Evolutionary conservation across 805 yeast species (phyloP).

Genomic region (Candida yuanshanica): DNA sequence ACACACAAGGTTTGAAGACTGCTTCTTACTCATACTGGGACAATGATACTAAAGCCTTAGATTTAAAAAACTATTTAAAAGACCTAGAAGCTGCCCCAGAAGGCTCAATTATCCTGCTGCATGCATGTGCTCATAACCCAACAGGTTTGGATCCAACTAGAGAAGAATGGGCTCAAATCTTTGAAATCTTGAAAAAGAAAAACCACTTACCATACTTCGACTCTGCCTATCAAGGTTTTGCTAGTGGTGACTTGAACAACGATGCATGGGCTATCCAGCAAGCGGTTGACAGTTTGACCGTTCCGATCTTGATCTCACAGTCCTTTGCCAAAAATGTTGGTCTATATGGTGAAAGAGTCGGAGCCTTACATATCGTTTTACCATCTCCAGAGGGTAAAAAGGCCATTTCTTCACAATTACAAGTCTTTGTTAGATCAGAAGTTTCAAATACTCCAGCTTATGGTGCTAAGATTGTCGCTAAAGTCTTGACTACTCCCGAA

Average conservation of each 20-base stretch:
- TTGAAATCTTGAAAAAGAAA: conserved; percentile 51
- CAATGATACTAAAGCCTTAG: conserved; percentile 58
- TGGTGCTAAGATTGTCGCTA: conserved; percentile 87
- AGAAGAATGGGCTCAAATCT: conserved; percentile 73
- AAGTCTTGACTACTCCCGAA: conserved; percentile 60
- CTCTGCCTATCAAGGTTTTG: conserved; percentile 96
- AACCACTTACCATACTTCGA: conserved; percentile 83
- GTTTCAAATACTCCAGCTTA: conserved; percentile 92
- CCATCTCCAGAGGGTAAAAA: conserved; percentile 38
- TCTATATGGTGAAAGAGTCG: conserved; percentile 96
- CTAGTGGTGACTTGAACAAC: conserved; percentile 75
- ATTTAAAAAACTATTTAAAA: conserved; percentile 59
- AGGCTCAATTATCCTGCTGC: conserved; percentile 79
- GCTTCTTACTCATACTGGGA: conserved; percentile 86
- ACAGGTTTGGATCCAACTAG: conserved; percentile 91
- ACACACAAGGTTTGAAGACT: conserved; percentile 59
- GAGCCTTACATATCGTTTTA: conserved; percentile 77
- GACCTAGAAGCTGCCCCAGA: conserved; percentile 61
- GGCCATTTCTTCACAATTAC: conserved; percentile 72
- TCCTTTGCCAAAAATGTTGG: conserved; percentile 96
- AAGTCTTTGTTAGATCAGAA: conserved; percentile 72
- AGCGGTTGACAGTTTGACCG: conserved; percentile 45
- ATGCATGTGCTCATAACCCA: conserved; percentile 97
- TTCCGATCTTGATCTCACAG: conserved; percentile 78
- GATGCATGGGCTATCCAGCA: conserved; percentile 76